These are phyloP conservation scores for Hypoxylon trugodes DNA, from an alignment of 495 filamentous ascomycete genomes.

Conservation along the genomic window DNA sequence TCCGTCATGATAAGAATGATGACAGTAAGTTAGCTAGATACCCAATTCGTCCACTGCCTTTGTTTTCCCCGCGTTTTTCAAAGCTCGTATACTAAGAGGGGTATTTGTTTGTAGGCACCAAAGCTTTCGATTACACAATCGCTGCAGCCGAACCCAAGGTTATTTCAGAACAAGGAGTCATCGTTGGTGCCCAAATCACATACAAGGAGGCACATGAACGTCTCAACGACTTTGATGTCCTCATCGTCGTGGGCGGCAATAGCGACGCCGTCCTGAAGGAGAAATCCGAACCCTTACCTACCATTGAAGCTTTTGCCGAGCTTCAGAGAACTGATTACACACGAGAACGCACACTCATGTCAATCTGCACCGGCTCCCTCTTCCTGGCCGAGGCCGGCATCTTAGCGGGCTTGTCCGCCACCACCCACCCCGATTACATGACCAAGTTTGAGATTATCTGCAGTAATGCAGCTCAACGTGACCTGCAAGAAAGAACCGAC, in stretches of 20 bases:
- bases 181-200: conserved; percentile 75
- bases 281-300: conserved; percentile 66
- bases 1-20: conserved; percentile 69
- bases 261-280: conserved; percentile 61
- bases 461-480: conserved; percentile 66
- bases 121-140: conserved; percentile 74
- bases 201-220: conserved; percentile 70
- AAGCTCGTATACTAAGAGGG: conserved; percentile 13
- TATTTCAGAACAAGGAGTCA: conserved; percentile 75
- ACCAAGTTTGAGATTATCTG: conserved; percentile 73
- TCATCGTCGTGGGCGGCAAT: conserved; percentile 73
- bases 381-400: conserved; percentile 77
- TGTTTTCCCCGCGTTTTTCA: conserved; percentile 17
- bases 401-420: conserved; percentile 75
- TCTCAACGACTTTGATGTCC: conserved; percentile 73
- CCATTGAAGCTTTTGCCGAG: conserved; percentile 72
- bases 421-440: conserved; percentile 70
- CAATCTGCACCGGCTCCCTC: conserved; percentile 78
- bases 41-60: conserved; percentile 10
- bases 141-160: conserved; percentile 64
- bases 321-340: conserved; percentile 71
- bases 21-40: conserved; percentile 57
- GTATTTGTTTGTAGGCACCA: conserved; percentile 50
- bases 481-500: conserved; percentile 69
- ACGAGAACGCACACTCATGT: conserved; percentile 76